A percentile compares a stretch with the other conserved stretches of the same genome.
Conservation (phyloP, 768 basidiomycete species). For the Suillus subaureus region DNA sequence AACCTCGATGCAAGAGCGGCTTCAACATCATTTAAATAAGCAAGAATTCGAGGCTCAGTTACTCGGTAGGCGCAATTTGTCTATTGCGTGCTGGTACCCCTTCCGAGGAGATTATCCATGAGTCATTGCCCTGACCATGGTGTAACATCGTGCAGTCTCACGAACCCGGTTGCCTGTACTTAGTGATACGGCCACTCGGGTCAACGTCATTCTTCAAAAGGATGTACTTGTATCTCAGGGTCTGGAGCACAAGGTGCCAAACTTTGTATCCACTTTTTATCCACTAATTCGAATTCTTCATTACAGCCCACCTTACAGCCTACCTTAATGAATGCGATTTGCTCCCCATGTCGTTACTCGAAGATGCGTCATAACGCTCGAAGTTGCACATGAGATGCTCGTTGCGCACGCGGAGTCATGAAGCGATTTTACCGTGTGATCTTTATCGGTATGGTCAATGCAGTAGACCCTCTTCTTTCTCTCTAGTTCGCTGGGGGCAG, state of each 20-base stretch:
- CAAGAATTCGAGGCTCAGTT: not conserved
- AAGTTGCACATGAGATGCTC: not conserved
- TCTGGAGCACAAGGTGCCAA: not conserved
- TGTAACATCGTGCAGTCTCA: slow-evolving; percentile 1
- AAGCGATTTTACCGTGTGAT: not conserved
- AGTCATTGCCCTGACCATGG: not conserved
- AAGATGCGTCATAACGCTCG: not conserved
- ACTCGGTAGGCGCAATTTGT: not conserved
- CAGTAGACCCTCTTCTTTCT: too few species aligned
- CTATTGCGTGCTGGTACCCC: not conserved
- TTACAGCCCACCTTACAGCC: not conserved
- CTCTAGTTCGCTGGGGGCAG: too few species aligned
- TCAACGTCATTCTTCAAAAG: not conserved
- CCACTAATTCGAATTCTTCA: not conserved
- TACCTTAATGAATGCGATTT: not conserved
- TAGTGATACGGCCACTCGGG: not conserved
- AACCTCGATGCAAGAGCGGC: not conserved
- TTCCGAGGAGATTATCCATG: slow-evolving; percentile 4
- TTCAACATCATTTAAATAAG: not conserved
- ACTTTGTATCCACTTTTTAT: not conserved
- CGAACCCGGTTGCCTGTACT: not conserved
- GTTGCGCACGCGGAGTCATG: not conserved
- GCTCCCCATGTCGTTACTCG: not conserved
- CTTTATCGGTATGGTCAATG: not conserved
- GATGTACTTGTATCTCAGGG: not conserved